A percentile compares a stretch with the other conserved stretches of the same genome.
These are phyloP conservation scores for Candida orba DNA, from an alignment of 805 yeast genomes.

Conservation along the genomic window DNA sequence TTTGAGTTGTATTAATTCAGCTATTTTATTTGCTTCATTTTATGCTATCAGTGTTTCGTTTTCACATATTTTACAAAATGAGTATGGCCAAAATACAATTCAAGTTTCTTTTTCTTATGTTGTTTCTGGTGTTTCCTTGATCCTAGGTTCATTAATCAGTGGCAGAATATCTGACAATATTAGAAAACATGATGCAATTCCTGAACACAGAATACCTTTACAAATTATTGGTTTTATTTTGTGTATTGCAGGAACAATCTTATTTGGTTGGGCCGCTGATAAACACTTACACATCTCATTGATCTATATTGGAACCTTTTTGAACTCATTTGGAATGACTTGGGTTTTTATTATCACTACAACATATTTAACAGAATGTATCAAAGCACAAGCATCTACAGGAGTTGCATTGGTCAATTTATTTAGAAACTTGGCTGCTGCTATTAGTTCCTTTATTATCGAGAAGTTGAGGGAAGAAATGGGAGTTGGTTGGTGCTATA, in stretches of 20 bases:
- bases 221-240: conserved; percentile 38
- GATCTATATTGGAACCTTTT: conserved; percentile 37
- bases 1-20: conserved; percentile 39
- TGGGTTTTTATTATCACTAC: conserved; percentile 49
- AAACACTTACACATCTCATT: conserved; percentile 31
- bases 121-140: conserved; percentile 45
- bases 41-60: conserved; percentile 48
- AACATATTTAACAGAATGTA: conserved; percentile 45
- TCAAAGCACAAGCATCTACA: conserved; percentile 43
- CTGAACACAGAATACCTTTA: conserved; percentile 39
- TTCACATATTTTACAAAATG: conserved; percentile 31
- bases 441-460: conserved; percentile 41
- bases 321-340: conserved; percentile 47
- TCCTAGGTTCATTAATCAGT: conserved; percentile 41
- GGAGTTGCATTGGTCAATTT: conserved; percentile 47
- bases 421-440: conserved; percentile 47
- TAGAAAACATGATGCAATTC: conserved; percentile 29
- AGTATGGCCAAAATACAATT: conserved; percentile 31
- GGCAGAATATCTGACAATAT: conserved; percentile 41
- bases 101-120: conserved; percentile 39
- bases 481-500: conserved; percentile 51
- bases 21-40: conserved; percentile 45
- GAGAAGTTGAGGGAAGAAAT: conserved; percentile 26
- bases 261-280: conserved; percentile 48
- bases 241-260: conserved; percentile 37